A percentile compares a stretch with the other conserved stretches of the same genome.
Conservation (phyloP, 257 asterid species). For the Galeopsis tetrahit region DNA sequence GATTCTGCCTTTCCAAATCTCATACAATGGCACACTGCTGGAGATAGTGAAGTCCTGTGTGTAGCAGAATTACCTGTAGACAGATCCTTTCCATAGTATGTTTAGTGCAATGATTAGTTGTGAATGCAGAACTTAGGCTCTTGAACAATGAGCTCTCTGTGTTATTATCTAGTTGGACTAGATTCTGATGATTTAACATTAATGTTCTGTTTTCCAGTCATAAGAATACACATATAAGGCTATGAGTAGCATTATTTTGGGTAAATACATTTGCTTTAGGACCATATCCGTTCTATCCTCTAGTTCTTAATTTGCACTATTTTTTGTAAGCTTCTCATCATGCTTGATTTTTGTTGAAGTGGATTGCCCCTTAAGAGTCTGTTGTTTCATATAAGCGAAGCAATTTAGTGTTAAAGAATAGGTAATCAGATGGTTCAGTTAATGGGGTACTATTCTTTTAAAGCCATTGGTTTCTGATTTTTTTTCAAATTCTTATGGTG, state of each 20-base stretch:
- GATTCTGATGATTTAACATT: conserved; percentile 13
- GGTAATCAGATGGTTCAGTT: conserved; percentile 2
- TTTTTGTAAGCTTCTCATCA: not conserved
- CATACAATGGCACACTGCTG: not conserved
- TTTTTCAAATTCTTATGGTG: not conserved
- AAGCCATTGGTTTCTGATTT: conserved; percentile 20
- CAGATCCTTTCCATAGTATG: not conserved
- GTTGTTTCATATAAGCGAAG: conserved; percentile 1
- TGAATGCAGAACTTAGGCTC: not conserved
- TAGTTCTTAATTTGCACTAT: conserved; percentile 14
- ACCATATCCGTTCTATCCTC: not conserved
- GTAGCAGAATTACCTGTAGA: not conserved
- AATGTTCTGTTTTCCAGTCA: conserved; percentile 1
- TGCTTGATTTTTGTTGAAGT: not conserved
- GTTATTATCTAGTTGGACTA: not conserved
- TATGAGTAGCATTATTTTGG: not conserved
- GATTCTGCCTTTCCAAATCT: not conserved
- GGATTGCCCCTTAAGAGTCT: not conserved
- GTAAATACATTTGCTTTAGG: not conserved
- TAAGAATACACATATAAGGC: not conserved
- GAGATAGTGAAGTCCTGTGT: not conserved
- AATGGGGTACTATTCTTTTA: not conserved
- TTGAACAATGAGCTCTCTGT: not conserved
- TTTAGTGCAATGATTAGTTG: not conserved
- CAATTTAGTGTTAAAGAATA: conserved; percentile 5